Evolutionary conservation across 208 protist genomes (phyloP), one percentile per base, ranked within the genome.

Genomic region (Leishmania amazonensis): DNA sequence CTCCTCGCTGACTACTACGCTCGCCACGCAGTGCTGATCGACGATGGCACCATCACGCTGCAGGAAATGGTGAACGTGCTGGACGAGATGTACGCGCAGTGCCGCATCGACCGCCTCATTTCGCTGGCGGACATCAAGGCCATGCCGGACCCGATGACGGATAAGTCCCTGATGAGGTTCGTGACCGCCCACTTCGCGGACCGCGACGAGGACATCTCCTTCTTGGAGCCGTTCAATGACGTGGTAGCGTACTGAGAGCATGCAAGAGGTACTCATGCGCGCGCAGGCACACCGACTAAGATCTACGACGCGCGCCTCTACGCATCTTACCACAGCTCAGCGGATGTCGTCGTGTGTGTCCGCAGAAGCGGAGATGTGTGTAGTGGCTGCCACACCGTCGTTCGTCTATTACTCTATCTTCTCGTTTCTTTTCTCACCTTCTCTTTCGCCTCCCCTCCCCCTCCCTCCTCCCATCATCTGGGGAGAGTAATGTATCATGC

Each of bases 41-140:
- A 91, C 21, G 91, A 92, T 45, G 84, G 87, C 78, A 94, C 89
- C 75, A 94, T 96, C 78, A 96, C 93, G 31, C 80, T 95, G 53
- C 93, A 96, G 87, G 93, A 96, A 85, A 91, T 95, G 78, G 90
- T 96, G 47, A 96, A 96, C 85, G 87, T 93, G 72, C 74, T 96
- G 49, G 91, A 96, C 75, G 93, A 96, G 89, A 88, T 88, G 85
- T 96, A 96, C 84, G 78, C 90, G 31, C 83, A 91, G 81, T 81
- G 85, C 40, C 82, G 86, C 38, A 83, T 94, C 21, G 91, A 95
- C 75, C 91, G 81, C 38, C 15, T 84, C 42, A 75, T 94, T 21
- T 72, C 85, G 4, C 62, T 93, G 58, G 81, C 83, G 0, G 81
- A 88, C 53, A 93, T 96, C 68, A 86, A 76, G 60, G 75, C 74